Evolutionary conservation across 1,139 yeast genomes (phyloP).

Genomic region (Debaryomycetaceae sp.): DNA sequence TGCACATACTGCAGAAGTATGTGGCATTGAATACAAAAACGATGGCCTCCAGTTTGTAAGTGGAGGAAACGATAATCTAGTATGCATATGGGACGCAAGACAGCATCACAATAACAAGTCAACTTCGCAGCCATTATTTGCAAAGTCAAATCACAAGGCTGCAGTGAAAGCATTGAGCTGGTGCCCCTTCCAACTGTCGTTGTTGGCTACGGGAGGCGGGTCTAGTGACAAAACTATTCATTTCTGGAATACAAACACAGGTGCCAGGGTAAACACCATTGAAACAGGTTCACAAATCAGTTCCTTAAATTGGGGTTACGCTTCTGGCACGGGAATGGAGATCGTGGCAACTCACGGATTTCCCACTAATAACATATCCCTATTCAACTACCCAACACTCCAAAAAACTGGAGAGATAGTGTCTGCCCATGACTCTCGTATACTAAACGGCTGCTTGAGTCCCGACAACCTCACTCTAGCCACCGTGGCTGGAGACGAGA

Average conservation of each 20-base stretch:
- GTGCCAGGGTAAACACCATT: constrained; percentile 79
- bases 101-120: constrained; percentile 29
- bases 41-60: constrained; percentile 87
- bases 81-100: constrained; percentile 93
- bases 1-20: constrained; percentile 80
- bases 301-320: constrained; percentile 86
- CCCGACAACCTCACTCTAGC: constrained; percentile 91
- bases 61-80: constrained; percentile 94
- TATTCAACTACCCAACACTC: constrained; percentile 83
- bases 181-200: constrained; percentile 84
- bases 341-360: constrained; percentile 93
- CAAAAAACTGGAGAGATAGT: constrained; percentile 86
- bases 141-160: constrained; percentile 80
- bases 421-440: constrained; percentile 88
- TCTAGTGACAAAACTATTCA: constrained; percentile 85
- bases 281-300: constrained; percentile 95
- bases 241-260: constrained; percentile 94
- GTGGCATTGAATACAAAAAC: constrained; percentile 83
- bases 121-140: constrained; percentile 58
- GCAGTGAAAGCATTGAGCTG: constrained; percentile 96
- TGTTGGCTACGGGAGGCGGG: constrained; percentile 96
- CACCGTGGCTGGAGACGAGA: constrained; percentile 96
- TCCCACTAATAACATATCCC: constrained; percentile 80
- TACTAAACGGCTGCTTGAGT: constrained; percentile 76
- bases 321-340: constrained; percentile 71